These are phyloP conservation scores for Neoascochyta sp. DNA, from an alignment of 2,329 filamentous ascomycete species.

Conservation along the genomic window DNA sequence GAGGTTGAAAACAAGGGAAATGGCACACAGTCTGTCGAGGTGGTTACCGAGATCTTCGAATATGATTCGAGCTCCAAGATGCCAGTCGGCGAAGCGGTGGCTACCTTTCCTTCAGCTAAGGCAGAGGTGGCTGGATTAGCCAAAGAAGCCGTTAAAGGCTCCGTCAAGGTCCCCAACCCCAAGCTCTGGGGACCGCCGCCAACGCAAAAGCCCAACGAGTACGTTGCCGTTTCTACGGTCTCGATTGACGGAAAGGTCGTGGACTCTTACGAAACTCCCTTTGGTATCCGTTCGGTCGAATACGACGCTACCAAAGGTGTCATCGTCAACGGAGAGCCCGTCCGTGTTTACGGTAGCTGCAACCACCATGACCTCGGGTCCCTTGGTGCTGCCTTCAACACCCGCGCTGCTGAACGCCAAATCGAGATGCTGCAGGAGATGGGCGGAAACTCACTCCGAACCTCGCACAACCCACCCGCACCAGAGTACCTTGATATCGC, in stretches of 20 bases:
- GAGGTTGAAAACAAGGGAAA: conserved; percentile 47
- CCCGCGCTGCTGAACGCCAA: conserved; percentile 48
- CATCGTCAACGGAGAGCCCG: conserved; percentile 45
- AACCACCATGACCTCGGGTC: conserved; percentile 53
- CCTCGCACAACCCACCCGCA: conserved; percentile 53
- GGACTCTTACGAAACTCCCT: conserved; percentile 49
- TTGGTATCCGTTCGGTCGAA: conserved; percentile 48
- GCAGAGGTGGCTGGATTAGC: conserved; percentile 30
- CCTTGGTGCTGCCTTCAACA: conserved; percentile 51
- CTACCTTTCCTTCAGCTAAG: conserved; percentile 32
- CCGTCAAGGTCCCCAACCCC: conserved; percentile 40
- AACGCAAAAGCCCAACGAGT: conserved; percentile 47
- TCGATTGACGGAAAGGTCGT: conserved; percentile 19
- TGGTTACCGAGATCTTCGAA: conserved; percentile 43
- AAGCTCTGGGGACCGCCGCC: conserved; percentile 50
- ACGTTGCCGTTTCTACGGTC: conserved; percentile 45
- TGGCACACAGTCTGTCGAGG: conserved; percentile 32
- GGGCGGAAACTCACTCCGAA: conserved; percentile 51
- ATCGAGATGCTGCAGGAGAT: conserved; percentile 50
- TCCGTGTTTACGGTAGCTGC: conserved; percentile 48
- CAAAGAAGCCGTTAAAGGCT: conserved; percentile 36
- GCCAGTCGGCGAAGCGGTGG: conserved; percentile 23
- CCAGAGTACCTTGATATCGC: conserved; percentile 50
- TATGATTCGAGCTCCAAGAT: conserved; percentile 34
- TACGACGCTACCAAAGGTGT: conserved; percentile 45